Conservation (phyloP, 1,284 basidiomycete species). For the Somion occarium region DNA sequence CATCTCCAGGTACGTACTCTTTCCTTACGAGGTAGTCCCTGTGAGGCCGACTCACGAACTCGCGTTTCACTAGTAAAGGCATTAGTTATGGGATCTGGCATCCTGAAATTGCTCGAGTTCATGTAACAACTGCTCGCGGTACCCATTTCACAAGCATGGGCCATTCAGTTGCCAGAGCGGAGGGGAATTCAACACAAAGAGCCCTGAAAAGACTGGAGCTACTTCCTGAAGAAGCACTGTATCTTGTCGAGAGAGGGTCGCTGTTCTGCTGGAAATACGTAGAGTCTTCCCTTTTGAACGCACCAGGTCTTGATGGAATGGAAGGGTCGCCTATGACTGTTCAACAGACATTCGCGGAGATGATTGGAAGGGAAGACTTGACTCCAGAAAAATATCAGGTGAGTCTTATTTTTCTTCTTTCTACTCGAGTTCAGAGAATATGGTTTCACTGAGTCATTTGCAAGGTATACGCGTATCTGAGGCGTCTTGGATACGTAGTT, state of each 20-base stretch:
- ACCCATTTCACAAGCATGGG: constrained; percentile 79
- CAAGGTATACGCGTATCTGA: constrained; percentile 90
- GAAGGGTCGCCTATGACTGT: constrained; percentile 80
- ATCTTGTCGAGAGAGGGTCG: constrained; percentile 86
- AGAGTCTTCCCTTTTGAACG: constrained; percentile 17
- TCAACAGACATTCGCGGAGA: constrained; percentile 82
- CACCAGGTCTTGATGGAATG: constrained; percentile 36
- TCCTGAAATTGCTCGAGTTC: constrained; percentile 55
- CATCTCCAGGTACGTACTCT: constrained; percentile 57
- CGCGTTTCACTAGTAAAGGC: constrained; percentile 49
- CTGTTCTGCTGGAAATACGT: constrained; percentile 74
- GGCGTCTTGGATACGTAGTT: constrained; percentile 87
- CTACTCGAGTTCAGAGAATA: constrained; percentile 2
- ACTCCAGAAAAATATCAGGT: constrained; percentile 88
- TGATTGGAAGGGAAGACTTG: constrained; percentile 76
- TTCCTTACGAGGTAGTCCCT: not conserved
- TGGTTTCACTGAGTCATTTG: not conserved
- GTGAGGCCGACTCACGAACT: not conserved
- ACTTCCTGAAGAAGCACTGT: constrained; percentile 91
- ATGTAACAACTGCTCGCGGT: constrained; percentile 69
- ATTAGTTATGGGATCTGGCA: constrained; percentile 75
- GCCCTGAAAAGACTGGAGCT: constrained; percentile 70
- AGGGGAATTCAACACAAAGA: constrained; percentile 29
- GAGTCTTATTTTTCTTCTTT: constrained; percentile 17
- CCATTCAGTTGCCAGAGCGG: constrained; percentile 53